These are phyloP conservation scores for Sporothrix mexicana DNA, from an alignment of 2,329 filamentous ascomycete species.

Conservation along the genomic window DNA sequence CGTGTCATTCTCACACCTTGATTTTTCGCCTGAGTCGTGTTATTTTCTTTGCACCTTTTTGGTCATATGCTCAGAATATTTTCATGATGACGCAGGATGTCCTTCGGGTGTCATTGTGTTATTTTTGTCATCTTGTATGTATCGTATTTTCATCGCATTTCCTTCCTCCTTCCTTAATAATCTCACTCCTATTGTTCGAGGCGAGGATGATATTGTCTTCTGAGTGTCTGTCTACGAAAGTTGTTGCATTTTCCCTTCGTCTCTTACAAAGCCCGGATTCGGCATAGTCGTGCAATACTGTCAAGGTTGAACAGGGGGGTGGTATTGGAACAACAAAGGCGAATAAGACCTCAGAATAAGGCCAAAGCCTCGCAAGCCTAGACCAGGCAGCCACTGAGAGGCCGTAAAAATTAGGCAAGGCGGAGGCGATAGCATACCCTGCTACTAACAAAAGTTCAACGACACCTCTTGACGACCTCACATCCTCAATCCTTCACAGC, in stretches of 20 bases:
- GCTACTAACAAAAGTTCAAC: not conserved
- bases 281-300: not conserved
- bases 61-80: slow-evolving; percentile 1
- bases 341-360: too few relatives aligned
- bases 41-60: not conserved
- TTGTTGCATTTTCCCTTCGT: not conserved
- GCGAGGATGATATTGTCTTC: not conserved
- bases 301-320: not conserved
- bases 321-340: not conserved
- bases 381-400: slow-evolving; percentile 25
- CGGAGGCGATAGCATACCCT: not conserved
- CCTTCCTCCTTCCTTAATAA: too few relatives aligned
- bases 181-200: slow-evolving; percentile 11
- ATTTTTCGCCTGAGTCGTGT: not conserved
- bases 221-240: not conserved
- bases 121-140: not conserved
- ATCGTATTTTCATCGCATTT: not conserved
- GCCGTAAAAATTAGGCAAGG: not conserved
- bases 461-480: not conserved
- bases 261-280: not conserved
- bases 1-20: not conserved
- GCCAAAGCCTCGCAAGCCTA: not conserved
- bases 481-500: not conserved
- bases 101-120: not conserved
- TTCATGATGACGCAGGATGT: not conserved